These are phyloP conservation scores for Cucumis hystrix DNA, from an alignment of 306 rosid species.

Conservation along the genomic window DNA sequence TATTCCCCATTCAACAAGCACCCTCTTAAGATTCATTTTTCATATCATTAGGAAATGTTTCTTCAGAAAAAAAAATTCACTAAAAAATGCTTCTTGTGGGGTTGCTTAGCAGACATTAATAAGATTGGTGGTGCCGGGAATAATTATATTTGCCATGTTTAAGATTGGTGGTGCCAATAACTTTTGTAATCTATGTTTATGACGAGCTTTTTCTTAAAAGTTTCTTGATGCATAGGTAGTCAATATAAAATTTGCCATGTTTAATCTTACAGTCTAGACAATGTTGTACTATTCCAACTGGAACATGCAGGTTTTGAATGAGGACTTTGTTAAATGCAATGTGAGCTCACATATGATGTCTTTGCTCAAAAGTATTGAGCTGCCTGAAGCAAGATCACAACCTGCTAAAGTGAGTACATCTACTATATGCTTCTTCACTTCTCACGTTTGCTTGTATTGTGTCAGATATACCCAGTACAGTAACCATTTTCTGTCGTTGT, in stretches of 20 bases:
- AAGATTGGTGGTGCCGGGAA: background rate
- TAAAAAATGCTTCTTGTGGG: background rate
- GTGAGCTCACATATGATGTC: slow-evolving; percentile 51
- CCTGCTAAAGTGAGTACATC: slow-evolving; percentile 51
- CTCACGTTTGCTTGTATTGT: background rate
- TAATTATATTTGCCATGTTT: background rate
- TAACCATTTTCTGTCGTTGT: background rate
- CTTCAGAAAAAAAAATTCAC: background rate
- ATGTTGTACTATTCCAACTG: slow-evolving; percentile 4
- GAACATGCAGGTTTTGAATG: slow-evolving; percentile 49
- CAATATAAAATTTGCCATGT: background rate
- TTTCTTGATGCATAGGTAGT: background rate
- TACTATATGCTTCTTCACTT: background rate
- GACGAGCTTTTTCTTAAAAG: background rate
- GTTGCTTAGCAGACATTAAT: background rate
- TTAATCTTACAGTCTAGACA: background rate
- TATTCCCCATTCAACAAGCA: background rate
- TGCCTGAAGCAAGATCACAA: slow-evolving; percentile 27
- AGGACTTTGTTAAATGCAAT: slow-evolving; percentile 71
- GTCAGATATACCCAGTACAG: background rate
- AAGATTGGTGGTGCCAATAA: background rate
- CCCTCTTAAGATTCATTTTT: background rate
- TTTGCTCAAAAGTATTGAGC: slow-evolving; percentile 22
- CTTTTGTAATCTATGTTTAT: background rate
- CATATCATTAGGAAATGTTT: background rate